Base-by-base conservation (phyloP, 768 basidiomycete species). In the Porphyrellus cyaneotinctus region DNA sequence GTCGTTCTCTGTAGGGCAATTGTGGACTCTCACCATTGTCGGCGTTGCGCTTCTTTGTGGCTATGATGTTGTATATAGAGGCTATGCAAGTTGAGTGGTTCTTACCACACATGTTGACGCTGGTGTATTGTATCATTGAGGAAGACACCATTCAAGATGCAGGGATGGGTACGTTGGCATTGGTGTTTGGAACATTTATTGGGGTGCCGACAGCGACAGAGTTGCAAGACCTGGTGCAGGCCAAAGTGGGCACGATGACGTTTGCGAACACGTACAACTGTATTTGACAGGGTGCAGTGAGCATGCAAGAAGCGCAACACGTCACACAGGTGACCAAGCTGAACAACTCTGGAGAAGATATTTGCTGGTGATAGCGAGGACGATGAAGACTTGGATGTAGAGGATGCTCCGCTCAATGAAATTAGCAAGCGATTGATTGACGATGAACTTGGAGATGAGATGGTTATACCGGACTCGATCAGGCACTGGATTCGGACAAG, bases 21-120 rank as follows among this genome's bases (percentile, higher is more conserved):
- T 98, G 95, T 93, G 75, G 82, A 5, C 80, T 87, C 26, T 88
- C 92, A 52, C 88, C 93, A 0, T 69, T 87, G 2, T 82, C 91
- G 0, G 81, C 87, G 37, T 68, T 99, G 41, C 85, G 90, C 15
- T 97, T 93, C 87, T 97, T 98, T 61, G 97, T 93, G 0, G 95
- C 93, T 0, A 92, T 97, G 84, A 72, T 82, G 3, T 82, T 87
- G 2, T 71, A 81, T 61, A 82, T 98, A 77, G 81, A 85, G 0
- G 65, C 75, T 0, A 54, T 64, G 0, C 70, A 74, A 17, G 73
- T 91, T 0, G 82, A 88, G 58, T 73, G 70, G 23, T 95, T 87
- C 72, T 74, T 95, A 26, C 78, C 85, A 3, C 93, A 97, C 63
- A 86, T 97, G 24, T 72, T 97, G 10, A 84, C 85, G 4, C 95